Conservation (phyloP, 805 yeast genomes). For the Pichia phayaonensis region DNA sequence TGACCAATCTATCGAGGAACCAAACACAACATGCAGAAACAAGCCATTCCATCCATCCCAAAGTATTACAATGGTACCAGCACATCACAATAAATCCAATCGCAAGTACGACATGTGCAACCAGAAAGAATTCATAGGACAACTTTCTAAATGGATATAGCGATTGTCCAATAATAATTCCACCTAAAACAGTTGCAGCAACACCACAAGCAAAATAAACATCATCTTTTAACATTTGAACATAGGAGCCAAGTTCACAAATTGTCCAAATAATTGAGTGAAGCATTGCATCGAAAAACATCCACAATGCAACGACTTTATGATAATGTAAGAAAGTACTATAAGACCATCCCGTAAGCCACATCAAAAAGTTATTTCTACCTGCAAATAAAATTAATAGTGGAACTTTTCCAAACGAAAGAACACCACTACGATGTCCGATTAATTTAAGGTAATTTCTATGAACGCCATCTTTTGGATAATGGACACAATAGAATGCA, state of each 20-base stretch:
- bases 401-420: conserved; percentile 31
- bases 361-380: conserved; percentile 33
- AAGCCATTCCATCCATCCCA: conserved; percentile 29
- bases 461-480: background rate
- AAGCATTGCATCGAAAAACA: conserved; percentile 30
- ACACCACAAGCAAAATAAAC: conserved; percentile 27
- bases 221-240: background rate
- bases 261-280: conserved; percentile 32
- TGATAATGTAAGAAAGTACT: conserved; percentile 44
- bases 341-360: conserved; percentile 34
- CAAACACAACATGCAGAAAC: conserved; percentile 39
- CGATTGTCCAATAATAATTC: conserved; percentile 41
- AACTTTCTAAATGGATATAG: conserved; percentile 41
- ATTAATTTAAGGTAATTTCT: background rate
- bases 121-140: conserved; percentile 52
- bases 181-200: conserved; percentile 35
- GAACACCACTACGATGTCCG: conserved; percentile 29
- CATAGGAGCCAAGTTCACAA: conserved; percentile 8
- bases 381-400: conserved; percentile 34
- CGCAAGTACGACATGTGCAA: conserved; percentile 50
- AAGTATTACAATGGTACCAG: conserved; percentile 47
- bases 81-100: conserved; percentile 43
- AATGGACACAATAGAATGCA: conserved; percentile 8
- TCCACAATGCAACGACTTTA: conserved; percentile 55
- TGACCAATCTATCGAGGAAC: conserved; percentile 42